Evolutionary conservation across 768 basidiomycete species (phyloP).

Genomic region (Galerina sulciceps): DNA sequence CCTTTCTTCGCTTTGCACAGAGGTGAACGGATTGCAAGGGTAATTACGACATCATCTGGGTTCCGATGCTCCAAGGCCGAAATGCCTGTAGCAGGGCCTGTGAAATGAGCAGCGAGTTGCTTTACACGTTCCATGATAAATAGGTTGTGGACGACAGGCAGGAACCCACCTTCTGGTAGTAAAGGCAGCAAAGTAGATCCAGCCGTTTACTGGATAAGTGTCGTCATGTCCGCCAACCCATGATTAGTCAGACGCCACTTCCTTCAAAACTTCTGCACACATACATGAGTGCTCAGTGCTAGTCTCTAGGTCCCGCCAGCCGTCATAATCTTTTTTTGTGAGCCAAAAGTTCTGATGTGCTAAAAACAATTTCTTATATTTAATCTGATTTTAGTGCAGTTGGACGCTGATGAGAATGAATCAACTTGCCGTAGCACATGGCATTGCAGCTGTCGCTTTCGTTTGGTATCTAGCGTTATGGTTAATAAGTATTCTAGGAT

Average conservation of each 20-base stretch:
- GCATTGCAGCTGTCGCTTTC: constrained; percentile 45
- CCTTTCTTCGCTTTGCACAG: constrained; percentile 80
- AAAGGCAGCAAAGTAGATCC: not conserved
- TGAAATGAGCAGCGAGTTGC: constrained; percentile 66
- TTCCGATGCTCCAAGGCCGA: constrained; percentile 58
- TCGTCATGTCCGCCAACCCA: not conserved
- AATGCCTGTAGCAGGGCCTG: constrained; percentile 44
- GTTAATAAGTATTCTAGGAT: constrained; percentile 70
- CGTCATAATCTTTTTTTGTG: too few relatives aligned
- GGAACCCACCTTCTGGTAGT: not conserved
- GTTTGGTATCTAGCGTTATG: constrained; percentile 69
- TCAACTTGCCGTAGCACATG: constrained; percentile 15
- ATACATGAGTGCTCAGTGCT: too few relatives aligned
- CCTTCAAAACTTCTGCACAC: too few relatives aligned
- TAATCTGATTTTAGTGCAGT: not conserved
- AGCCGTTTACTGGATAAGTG: not conserved
- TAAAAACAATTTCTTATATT: not conserved
- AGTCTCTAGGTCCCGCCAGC: too few relatives aligned
- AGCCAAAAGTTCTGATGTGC: too few relatives aligned
- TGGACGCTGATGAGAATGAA: constrained; percentile 8
- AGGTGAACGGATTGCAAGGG: constrained; percentile 78
- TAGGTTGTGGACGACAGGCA: not conserved
- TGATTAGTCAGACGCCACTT: not conserved
- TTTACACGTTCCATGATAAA: constrained; percentile 64
- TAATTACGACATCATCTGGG: constrained; percentile 82